Evolutionary conservation across 140 eudicot genomes (phyloP), one percentile per base, ranked within the genome.

Genomic region (Flaveria floridana): DNA sequence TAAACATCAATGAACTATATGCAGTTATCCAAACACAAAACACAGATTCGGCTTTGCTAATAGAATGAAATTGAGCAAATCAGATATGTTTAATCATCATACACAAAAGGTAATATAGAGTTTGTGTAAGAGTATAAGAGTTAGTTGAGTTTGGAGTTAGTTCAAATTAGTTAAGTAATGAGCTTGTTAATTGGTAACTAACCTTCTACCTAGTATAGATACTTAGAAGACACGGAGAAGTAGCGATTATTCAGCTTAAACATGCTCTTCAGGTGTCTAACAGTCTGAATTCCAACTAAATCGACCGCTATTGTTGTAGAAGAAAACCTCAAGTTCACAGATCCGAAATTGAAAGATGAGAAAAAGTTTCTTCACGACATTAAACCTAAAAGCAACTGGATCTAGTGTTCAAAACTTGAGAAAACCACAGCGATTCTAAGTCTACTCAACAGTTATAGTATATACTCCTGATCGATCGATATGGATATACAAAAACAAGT

Each of bases 251-350:
- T 21, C 76, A 50, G 65, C 79, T 80, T 76, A 57, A 75, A 80
- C 23, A 80, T 68, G 52, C 77, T 80, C 51, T 69, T 75, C 2
- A 75, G 80, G 44, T 75, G 77, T n/a, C 74, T 79, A 18, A 71
- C 28, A 5, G 77, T 28, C 14, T 75, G 68, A 18, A 80, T 62
- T 56, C 84, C 84, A 6, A 80, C 84, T 48, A 80, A 76, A 68
- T 80, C 84, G 34, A 75, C 80, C 34, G 84, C 77, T 80, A 69
- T 75, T 70, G 65, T 37, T 47, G 47, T 34, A 4, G 57, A 12
- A 44, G 68, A 39, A 13, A 11, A 53, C 23, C 61, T 53, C 11
- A 8, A 53, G 21, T 10, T 34, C 56, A 23, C 58, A 44, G 58
- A 46, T 44, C 58, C 44, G n/a, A 23, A 44, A 25, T 14, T 73